Evolutionary conservation across 768 basidiomycete species (phyloP), one percentile per base, ranked within the genome.

Genomic region (Pisolithus albus): DNA sequence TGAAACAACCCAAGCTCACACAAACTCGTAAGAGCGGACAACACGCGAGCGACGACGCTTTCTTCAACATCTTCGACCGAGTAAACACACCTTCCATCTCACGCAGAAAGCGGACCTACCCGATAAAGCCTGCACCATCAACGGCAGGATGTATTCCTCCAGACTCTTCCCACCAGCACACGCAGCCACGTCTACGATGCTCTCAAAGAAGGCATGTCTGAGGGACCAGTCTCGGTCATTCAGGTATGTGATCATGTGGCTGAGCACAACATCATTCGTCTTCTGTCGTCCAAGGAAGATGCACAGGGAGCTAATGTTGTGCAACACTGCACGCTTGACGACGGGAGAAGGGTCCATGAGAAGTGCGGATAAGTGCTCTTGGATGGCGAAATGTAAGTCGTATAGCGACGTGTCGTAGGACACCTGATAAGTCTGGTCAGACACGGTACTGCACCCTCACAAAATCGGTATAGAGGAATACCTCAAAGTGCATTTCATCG

Each of bases 61-160:
- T 98, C 95, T 66, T 99, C 96, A 7, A 92, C 86, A 64, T 99
- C 96, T 95, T 63, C 9, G 38, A 28, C 19, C 23, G 7, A 6
- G n/a, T 66, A 19, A 61, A 44, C 9, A 52, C 19, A 24, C 16
- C 30, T 19, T n/a, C 38, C 28, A 38, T 47, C 18, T 23, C 23
- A 8, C 11, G 48, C 24, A 13, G 32, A 38, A 10, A 5, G 7
- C 24, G 16, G 41, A 59, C 79, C 36, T 52, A 93, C 95, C 95
- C 48, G 92, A 92, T 24, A 99, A 70, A 0, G 94, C 92, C 59
- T 97, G 94, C 4, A 92, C 81, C 91, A 98, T 93, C 52, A 99
- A 67, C 0, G 96, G 96, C n/a, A 96, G 64, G 48, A 98, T 95
- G 60, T 97, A 98, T 60, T 97, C 93, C 62, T 98, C 96, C 59